Percentiles rank a stretch among this genome's conserved stretches.
phyloP scores from a whole-genome alignment of 176 grass and related monocot genomes.

The Aegilops tauschii region DNA sequence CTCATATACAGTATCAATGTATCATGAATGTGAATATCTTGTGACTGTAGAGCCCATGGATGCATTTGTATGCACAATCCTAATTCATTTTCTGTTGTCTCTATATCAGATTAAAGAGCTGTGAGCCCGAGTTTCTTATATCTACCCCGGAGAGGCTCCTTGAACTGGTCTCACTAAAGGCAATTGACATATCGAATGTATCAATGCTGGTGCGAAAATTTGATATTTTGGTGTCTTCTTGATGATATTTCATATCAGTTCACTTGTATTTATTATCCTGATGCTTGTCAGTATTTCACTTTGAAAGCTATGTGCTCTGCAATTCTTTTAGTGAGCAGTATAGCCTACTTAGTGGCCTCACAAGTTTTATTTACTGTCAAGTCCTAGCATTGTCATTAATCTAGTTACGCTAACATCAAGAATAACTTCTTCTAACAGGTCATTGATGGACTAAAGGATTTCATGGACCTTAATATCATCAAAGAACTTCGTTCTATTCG shows the following conservation, averaged over 20 bases:
- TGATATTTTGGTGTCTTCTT: neutral
- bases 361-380: neutral
- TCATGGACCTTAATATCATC: slow-evolving; percentile 31
- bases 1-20: neutral
- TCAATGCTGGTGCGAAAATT: slow-evolving; percentile 78
- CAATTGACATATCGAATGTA: slow-evolving; percentile 68
- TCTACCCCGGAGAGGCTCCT: slow-evolving; percentile 77
- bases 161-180: slow-evolving; percentile 64
- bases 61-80: neutral
- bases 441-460: slow-evolving; percentile 67
- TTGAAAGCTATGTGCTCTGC: neutral
- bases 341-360: neutral
- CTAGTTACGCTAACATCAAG: neutral
- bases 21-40: slow-evolving; percentile 4
- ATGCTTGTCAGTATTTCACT: neutral
- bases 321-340: neutral
- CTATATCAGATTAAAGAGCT: slow-evolving; percentile 60
- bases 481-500: slow-evolving; percentile 55
- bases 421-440: slow-evolving; percentile 43
- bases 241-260: neutral
- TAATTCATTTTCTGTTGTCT: slow-evolving; percentile 26
- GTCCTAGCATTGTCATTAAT: neutral
- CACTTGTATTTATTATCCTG: neutral
- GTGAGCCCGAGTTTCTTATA: slow-evolving; percentile 90
- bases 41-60: neutral